phyloP scores from a whole-genome alignment of 805 yeast species.

The Maudiozyma serrabonitensis region DNA sequence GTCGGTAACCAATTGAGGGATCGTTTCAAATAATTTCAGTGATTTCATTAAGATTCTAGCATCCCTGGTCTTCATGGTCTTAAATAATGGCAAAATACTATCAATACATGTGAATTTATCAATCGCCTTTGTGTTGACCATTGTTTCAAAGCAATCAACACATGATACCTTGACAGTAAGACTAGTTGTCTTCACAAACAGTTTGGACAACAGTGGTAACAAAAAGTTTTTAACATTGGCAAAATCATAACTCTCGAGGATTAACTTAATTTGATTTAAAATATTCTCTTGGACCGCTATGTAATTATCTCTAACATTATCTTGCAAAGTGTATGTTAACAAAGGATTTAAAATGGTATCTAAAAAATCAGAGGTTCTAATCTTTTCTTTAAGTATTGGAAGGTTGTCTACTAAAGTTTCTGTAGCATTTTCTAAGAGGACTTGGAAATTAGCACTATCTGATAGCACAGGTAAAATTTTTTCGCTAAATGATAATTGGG shows the following conservation, averaged over 20 bases:
- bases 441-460: slow-evolving; percentile 11
- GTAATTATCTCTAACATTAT: slow-evolving; percentile 11
- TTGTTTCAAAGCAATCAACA: slow-evolving; percentile 45
- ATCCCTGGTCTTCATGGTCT: slow-evolving; percentile 68
- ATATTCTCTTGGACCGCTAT: slow-evolving; percentile 42
- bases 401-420: slow-evolving; percentile 40
- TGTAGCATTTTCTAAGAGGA: slow-evolving; percentile 18
- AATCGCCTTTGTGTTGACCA: slow-evolving; percentile 51
- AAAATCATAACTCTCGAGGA: slow-evolving; percentile 47
- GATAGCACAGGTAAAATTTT: slow-evolving; percentile 40
- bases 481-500: slow-evolving; percentile 72
- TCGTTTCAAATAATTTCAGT: slow-evolving; percentile 33
- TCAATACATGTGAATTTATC: slow-evolving; percentile 68
- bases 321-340: slow-evolving; percentile 19
- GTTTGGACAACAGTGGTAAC: slow-evolving; percentile 60
- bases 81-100: slow-evolving; percentile 69
- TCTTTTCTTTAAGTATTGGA: slow-evolving; percentile 36
- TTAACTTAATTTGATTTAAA: slow-evolving; percentile 34
- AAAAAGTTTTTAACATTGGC: slow-evolving; percentile 62
- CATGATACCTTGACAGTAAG: slow-evolving; percentile 67
- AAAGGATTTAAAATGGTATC: slow-evolving; percentile 23
- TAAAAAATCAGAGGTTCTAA: slow-evolving; percentile 44
- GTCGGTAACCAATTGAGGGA: slow-evolving; percentile 35
- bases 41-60: slow-evolving; percentile 48
- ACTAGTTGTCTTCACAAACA: slow-evolving; percentile 79